Conservation (phyloP, 108 stramenopile genomes). For the Pseudonitzschia multiseries region DNA sequence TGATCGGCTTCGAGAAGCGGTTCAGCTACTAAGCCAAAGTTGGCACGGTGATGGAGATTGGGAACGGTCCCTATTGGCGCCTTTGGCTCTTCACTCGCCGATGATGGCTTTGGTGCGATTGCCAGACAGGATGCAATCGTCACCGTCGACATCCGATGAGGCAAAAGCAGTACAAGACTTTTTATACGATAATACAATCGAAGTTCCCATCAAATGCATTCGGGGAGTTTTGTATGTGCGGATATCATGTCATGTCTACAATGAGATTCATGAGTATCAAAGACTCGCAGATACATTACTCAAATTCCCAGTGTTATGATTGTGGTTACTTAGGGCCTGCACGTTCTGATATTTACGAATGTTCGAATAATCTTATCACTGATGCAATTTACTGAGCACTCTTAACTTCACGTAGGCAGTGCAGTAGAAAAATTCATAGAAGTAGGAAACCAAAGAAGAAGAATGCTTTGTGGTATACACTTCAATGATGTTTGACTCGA, state of each 20-base stretch:
- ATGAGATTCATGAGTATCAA: slow-evolving; percentile 56
- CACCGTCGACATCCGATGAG: slow-evolving; percentile 49
- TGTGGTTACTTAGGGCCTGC: not conserved
- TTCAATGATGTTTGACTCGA: too few relatives aligned
- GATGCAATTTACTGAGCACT: too few relatives aligned
- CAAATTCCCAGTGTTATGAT: not conserved
- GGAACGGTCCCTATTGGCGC: slow-evolving; percentile 43
- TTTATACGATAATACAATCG: slow-evolving; percentile 49
- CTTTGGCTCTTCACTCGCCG: slow-evolving; percentile 48
- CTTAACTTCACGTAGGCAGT: too few relatives aligned
- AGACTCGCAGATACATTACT: slow-evolving; percentile 39
- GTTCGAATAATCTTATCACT: too few relatives aligned
- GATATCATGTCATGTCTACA: slow-evolving; percentile 69
- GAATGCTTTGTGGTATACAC: too few relatives aligned
- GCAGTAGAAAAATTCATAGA: too few relatives aligned
- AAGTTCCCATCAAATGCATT: slow-evolving; percentile 72
- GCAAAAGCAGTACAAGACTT: slow-evolving; percentile 70
- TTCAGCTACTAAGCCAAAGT: slow-evolving; percentile 36
- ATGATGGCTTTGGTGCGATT: slow-evolving; percentile 71
- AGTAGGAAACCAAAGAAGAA: too few relatives aligned
- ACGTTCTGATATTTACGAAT: too few relatives aligned
- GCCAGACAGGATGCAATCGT: slow-evolving; percentile 27
- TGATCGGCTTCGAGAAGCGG: slow-evolving; percentile 43
- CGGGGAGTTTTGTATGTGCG: slow-evolving; percentile 58
- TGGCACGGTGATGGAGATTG: slow-evolving; percentile 48